A percentile compares a stretch with the other conserved stretches of the same genome.
Conservation (phyloP, 768 basidiomycete genomes). For the Tubosaeta sp. region DNA sequence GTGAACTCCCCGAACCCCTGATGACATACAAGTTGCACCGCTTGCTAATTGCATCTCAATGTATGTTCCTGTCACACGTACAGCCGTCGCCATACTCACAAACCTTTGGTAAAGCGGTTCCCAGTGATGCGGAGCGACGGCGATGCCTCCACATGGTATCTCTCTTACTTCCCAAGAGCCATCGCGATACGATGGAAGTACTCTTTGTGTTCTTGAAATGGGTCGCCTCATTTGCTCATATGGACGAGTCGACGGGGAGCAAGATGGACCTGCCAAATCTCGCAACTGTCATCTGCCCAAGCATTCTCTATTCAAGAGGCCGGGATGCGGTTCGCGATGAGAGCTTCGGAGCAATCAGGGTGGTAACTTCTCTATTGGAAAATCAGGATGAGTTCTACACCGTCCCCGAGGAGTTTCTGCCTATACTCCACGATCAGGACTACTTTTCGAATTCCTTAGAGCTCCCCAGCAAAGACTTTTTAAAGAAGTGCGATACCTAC, state of each 20-base stretch:
- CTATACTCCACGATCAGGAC: conserved; percentile 87
- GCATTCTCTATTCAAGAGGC: conserved; percentile 87
- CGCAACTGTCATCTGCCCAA: conserved; percentile 97
- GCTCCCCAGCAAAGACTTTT: conserved; percentile 88
- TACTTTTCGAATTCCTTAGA: conserved; percentile 87
- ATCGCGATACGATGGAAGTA: conserved; percentile 97
- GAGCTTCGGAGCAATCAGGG: conserved; percentile 83
- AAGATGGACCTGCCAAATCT: conserved; percentile 98
- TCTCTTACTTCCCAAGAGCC: conserved; percentile 83
- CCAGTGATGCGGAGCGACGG: conserved; percentile 70
- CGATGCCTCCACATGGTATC: conserved; percentile 83
- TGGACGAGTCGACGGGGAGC: conserved; percentile 95
- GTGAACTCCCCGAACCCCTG: conserved; percentile 93
- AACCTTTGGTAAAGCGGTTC: conserved; percentile 48
- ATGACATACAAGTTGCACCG: conserved; percentile 93
- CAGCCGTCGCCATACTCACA: conserved; percentile 8
- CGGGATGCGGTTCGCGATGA: conserved; percentile 88
- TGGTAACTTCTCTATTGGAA: conserved; percentile 82
- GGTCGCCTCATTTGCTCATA: conserved; percentile 98
- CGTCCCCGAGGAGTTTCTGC: conserved; percentile 87
- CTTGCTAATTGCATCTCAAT: conserved; percentile 81
- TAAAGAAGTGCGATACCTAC: conserved; percentile 94
- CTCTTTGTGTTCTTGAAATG: conserved; percentile 98
- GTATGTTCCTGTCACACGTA: conserved; percentile 45
- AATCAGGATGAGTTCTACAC: conserved; percentile 93